Conservation (phyloP, 805 yeast species). For the Schwanniomyces pseudopolymorphus region DNA sequence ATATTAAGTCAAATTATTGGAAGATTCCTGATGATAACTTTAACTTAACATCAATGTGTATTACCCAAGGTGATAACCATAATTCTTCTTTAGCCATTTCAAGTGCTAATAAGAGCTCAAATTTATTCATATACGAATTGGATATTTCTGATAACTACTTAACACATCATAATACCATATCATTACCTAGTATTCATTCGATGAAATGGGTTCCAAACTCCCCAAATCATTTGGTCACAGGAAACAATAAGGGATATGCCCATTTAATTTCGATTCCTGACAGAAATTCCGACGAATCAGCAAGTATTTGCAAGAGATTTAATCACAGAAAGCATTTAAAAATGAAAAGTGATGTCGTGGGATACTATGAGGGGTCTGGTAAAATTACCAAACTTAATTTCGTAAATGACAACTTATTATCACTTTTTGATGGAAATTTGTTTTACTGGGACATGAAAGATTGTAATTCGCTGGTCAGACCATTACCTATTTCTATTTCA, state of each 20-base stretch:
- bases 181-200: constrained; percentile 54
- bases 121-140: constrained; percentile 52
- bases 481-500: constrained; percentile 54
- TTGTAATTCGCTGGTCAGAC: constrained; percentile 42
- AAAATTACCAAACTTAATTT: constrained; percentile 28
- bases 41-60: constrained; percentile 46
- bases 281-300: constrained; percentile 31
- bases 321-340: constrained; percentile 70
- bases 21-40: constrained; percentile 42
- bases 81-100: constrained; percentile 52
- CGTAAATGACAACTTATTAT: constrained; percentile 45
- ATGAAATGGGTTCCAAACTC: constrained; percentile 51
- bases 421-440: constrained; percentile 66
- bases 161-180: constrained; percentile 59
- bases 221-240: constrained; percentile 55
- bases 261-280: constrained; percentile 69
- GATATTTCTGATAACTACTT: constrained; percentile 39
- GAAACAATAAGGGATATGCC: constrained; percentile 73
- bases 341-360: constrained; percentile 21
- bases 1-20: constrained; percentile 46
- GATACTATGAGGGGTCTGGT: constrained; percentile 12
- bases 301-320: constrained; percentile 75
- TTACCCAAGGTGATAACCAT: constrained; percentile 13
- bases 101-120: constrained; percentile 44
- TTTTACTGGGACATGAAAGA: constrained; percentile 74